Conservation (phyloP, 169 alveolate species). For the Eimeria necatrix region DNA sequence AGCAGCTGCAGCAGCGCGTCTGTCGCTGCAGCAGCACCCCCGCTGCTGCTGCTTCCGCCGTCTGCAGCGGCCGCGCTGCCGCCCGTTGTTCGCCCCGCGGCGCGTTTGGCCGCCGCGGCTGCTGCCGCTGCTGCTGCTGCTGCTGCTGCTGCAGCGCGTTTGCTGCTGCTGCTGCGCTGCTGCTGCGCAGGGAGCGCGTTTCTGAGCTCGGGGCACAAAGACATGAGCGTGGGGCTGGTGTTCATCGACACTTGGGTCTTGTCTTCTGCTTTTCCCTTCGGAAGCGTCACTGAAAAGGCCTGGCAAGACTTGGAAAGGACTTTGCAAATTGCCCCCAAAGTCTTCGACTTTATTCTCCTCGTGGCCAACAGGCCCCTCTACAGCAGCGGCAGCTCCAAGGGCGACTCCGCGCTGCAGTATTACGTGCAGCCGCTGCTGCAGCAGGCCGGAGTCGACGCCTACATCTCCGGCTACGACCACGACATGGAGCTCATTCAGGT, state of each 20-base stretch:
- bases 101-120: too few species aligned
- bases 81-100: too few species aligned
- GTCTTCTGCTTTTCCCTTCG: slow-evolving; percentile 90
- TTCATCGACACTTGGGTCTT: slow-evolving; percentile 95
- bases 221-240: slow-evolving; percentile 91
- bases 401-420: slow-evolving; percentile 90
- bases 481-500: slow-evolving; percentile 90
- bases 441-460: slow-evolving; percentile 93
- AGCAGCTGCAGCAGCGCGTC: neutral
- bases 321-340: slow-evolving; percentile 91
- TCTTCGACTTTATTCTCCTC: slow-evolving; percentile 91
- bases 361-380: slow-evolving; percentile 95
- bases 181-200: slow-evolving; percentile 76
- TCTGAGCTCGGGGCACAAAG: slow-evolving; percentile 85
- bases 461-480: slow-evolving; percentile 93
- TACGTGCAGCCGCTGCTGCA: slow-evolving; percentile 91
- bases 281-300: slow-evolving; percentile 89
- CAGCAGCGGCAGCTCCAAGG: slow-evolving; percentile 93
- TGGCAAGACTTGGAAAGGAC: slow-evolving; percentile 93
- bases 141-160: neutral
- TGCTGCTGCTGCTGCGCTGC: slow-evolving; percentile 12
- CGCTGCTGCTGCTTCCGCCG: neutral
- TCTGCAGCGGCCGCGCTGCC: too few species aligned
- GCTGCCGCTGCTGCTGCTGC: too few species aligned
- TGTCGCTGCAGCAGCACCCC: neutral